Conservation (phyloP, 2,329 filamentous ascomycete genomes). For the Pseudocercospora fijiensis region DNA sequence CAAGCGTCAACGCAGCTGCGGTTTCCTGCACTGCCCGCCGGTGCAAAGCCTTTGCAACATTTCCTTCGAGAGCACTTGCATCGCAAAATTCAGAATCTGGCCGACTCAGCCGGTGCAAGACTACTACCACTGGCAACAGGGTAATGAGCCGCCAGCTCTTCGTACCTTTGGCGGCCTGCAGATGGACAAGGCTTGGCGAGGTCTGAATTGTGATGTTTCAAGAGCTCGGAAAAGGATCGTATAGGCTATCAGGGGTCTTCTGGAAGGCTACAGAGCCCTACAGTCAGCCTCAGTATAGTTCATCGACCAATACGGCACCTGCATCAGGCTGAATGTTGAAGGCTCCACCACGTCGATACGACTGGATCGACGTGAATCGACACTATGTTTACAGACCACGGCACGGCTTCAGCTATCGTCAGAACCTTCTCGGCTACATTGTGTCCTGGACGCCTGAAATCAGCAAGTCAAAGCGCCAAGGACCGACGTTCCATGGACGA, state of each 20-base stretch:
- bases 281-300: not conserved
- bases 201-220: not conserved
- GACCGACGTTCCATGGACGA: not conserved
- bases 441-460: not conserved
- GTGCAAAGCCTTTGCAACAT: not conserved
- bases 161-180: not conserved
- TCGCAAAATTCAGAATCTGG: not conserved
- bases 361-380: not conserved
- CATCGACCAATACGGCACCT: not conserved
- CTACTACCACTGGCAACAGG: not conserved
- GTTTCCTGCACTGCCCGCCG: not conserved
- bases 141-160: not conserved
- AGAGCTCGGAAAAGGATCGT: not conserved
- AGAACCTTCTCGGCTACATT: not conserved
- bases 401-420: too few relatives aligned
- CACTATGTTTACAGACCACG: too few relatives aligned
- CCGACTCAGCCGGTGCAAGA: not conserved
- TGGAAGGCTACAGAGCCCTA: not conserved
- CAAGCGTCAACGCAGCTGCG: too few relatives aligned
- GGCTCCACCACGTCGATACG: not conserved
- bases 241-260: not conserved
- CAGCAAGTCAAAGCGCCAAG: not conserved
- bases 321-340: not conserved
- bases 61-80: not conserved
- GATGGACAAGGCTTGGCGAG: not conserved